Evolutionary conservation across 441 rosid genomes (phyloP).

Genomic region (Erodium chrysanthum): DNA sequence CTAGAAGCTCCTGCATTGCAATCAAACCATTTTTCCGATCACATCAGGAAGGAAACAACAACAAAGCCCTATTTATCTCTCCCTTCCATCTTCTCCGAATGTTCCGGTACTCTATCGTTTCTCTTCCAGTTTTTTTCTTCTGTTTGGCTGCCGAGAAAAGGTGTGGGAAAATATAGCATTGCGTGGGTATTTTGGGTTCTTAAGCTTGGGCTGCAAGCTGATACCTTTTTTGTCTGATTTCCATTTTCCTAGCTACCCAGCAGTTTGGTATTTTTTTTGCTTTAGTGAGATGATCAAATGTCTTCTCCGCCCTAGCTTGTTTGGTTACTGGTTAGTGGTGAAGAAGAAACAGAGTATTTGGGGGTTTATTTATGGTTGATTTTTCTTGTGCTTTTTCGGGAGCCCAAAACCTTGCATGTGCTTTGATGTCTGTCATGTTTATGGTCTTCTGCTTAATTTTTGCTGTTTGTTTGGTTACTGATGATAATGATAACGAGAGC

Average conservation of each 20-base stretch:
- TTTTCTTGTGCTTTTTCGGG: too few relatives aligned
- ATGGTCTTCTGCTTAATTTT: not conserved
- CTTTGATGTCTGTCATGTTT: too few relatives aligned
- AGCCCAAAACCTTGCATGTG: not conserved
- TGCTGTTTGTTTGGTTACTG: not conserved
- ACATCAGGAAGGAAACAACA: not conserved
- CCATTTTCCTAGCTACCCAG: not conserved
- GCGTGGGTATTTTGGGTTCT: not conserved
- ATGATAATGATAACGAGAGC: not conserved
- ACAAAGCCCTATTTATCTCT: not conserved
- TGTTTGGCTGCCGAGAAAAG: conserved; percentile 6
- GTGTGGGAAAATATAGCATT: not conserved
- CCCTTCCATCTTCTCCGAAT: not conserved
- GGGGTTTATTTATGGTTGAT: too few relatives aligned
- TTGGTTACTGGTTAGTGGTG: too few relatives aligned
- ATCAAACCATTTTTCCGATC: not conserved
- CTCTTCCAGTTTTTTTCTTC: not conserved
- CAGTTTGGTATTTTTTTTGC: too few relatives aligned
- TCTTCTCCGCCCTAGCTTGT: too few relatives aligned
- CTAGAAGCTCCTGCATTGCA: not conserved
- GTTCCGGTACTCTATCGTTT: not conserved
- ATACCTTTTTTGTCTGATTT: not conserved
- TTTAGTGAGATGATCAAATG: too few relatives aligned
- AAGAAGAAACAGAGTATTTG: too few relatives aligned
- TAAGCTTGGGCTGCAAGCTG: not conserved